Evolutionary conservation across 2,329 filamentous ascomycete species (phyloP).

Genomic region (Chalara sp.): DNA sequence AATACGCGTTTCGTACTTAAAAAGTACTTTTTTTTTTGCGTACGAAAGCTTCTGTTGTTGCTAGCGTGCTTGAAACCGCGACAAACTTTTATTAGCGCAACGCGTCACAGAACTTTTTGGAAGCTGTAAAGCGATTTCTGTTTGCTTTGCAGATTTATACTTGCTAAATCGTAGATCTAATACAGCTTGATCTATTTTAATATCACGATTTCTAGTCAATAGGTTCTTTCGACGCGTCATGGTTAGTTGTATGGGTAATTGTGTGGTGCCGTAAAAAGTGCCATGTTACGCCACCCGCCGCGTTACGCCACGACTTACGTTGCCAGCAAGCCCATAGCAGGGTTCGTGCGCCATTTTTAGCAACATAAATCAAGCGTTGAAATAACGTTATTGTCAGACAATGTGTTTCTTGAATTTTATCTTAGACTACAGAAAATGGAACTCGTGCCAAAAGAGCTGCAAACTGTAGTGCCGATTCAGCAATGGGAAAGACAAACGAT

Average conservation of each 20-base stretch:
- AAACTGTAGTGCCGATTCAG: too few species aligned
- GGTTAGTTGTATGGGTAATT: background rate
- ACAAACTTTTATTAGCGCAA: background rate
- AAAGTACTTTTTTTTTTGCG: background rate
- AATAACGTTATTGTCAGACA: too few species aligned
- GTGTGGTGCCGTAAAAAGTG: background rate
- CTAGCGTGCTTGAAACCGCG: background rate
- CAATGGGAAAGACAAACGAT: too few species aligned
- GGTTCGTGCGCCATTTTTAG: too few species aligned
- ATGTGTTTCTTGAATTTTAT: too few species aligned
- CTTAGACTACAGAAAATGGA: too few species aligned
- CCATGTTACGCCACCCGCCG: too few species aligned
- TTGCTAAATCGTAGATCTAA: background rate
- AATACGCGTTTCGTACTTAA: background rate
- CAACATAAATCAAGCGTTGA: too few species aligned
- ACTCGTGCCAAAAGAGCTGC: too few species aligned
- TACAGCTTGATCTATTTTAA: background rate
- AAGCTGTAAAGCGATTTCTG: background rate
- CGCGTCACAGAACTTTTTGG: background rate
- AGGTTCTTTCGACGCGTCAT: background rate
- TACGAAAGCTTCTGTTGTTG: background rate
- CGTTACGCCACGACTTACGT: background rate
- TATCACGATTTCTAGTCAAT: background rate
- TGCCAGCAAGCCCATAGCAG: too few species aligned
- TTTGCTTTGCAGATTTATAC: background rate